Percentiles rank a stretch among this genome's conserved stretches.
Conservation (phyloP, 441 rosid species). For the Aleurites moluccanus region DNA sequence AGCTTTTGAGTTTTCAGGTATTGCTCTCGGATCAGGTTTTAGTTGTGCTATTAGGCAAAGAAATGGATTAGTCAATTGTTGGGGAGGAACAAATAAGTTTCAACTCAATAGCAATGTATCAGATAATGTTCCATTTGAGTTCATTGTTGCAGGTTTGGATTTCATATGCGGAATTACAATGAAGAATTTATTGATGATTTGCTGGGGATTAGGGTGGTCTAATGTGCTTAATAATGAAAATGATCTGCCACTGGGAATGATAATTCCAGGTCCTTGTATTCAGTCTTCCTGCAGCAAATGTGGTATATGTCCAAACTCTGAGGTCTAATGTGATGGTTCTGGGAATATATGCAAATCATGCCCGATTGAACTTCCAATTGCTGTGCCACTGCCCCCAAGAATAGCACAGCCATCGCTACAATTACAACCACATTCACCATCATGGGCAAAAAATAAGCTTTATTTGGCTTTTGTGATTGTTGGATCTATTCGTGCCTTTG, state of each 20-base stretch:
- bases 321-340: constrained; percentile 44
- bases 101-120: constrained; percentile 17
- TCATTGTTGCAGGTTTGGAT: constrained; percentile 45
- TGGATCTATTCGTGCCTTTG: constrained; percentile 50
- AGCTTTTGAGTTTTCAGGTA: constrained; percentile 37
- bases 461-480: constrained; percentile 35
- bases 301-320: constrained; percentile 52
- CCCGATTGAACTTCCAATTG: constrained; percentile 42
- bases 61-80: constrained; percentile 55
- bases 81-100: constrained; percentile 49
- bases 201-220: constrained; percentile 60
- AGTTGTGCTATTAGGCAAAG: constrained; percentile 53
- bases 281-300: constrained; percentile 41
- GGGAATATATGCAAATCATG: constrained; percentile 55
- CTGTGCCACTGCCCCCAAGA: constrained; percentile 43
- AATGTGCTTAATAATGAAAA: constrained; percentile 13
- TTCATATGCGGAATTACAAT: constrained; percentile 53
- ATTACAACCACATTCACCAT: constrained; percentile 17
- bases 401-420: constrained; percentile 18
- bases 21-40: constrained; percentile 51
- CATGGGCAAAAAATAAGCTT: constrained; percentile 25
- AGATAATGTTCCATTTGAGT: constrained; percentile 40
- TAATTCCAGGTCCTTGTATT: constrained; percentile 64
- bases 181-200: constrained; percentile 41
- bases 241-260: constrained; percentile 34